These are phyloP conservation scores for Euphrasia arctica DNA, from an alignment of 305 asterid species.

Conservation along the genomic window DNA sequence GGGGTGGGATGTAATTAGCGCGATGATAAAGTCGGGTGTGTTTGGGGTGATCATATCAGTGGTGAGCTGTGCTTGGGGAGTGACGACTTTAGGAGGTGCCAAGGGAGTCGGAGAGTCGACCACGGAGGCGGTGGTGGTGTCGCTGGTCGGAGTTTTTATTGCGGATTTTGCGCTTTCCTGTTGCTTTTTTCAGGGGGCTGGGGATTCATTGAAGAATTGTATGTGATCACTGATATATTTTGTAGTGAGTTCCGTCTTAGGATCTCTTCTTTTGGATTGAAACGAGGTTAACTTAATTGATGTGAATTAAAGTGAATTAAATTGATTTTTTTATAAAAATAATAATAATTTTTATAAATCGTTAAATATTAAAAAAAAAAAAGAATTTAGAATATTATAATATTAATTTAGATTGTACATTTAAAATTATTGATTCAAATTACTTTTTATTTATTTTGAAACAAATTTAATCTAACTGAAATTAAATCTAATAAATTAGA, in stretches of 20 bases:
- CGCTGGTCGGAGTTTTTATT: conserved; percentile 84
- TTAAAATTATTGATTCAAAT: too few relatives aligned
- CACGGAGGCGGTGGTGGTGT: conserved; percentile 88
- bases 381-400: too few relatives aligned
- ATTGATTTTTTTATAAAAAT: too few relatives aligned
- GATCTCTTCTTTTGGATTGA: too few relatives aligned
- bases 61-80: conserved; percentile 98
- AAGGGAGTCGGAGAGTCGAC: conserved; percentile 98
- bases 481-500: too few relatives aligned
- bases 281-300: too few relatives aligned
- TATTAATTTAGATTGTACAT: too few relatives aligned
- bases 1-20: conserved; percentile 85
- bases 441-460: too few relatives aligned
- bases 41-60: conserved; percentile 82
- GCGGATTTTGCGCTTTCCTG: conserved; percentile 91
- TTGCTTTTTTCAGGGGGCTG: conserved; percentile 93
- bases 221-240: conserved; percentile 30
- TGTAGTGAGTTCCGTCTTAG: not conserved
- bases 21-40: conserved; percentile 76
- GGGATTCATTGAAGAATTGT: conserved; percentile 74
- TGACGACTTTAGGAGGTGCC: conserved; percentile 95
- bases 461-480: too few relatives aligned
- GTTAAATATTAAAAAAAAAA: too few relatives aligned
- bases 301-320: too few relatives aligned
- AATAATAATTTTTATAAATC: too few relatives aligned